Evolutionary conservation across 768 basidiomycete species (phyloP), one percentile per base, ranked within the genome.

Genomic region (Peribolospora kevripleyi): DNA sequence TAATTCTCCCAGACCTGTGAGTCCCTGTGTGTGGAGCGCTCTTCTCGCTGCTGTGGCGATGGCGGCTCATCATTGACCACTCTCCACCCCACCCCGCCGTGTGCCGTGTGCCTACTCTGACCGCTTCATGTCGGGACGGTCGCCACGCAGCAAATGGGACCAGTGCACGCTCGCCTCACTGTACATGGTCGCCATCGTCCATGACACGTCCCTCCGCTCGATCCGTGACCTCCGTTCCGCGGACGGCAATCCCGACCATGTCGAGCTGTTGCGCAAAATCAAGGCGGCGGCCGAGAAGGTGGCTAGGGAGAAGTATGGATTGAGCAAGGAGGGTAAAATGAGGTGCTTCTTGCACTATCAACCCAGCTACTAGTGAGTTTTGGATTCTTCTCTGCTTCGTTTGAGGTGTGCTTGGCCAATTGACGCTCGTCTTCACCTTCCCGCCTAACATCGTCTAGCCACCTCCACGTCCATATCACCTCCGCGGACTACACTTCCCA

Each of bases 261-360:
- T 93, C 0, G 67, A 66, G 0, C 68, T 95, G 64, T 71, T 98
- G 7, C 72, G 71, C 42, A 71, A 71, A 10, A 84, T 97, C 51
- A 74, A 74, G 25, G 64, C 65, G 3, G 72, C 78, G 57, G 76
- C 80, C 0, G 68, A 69, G 41, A 64, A 65, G 3, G 65, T 79
- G 3, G 81, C 76, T 0, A 62, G 70, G 52, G 72, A 74, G 48
- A 75, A 74, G 60, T 98, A 82, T 76, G 79, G 76, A 0, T 68
- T 91, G 1, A 69, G 67, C 4, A 60, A 64, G 11, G 25, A 25
- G 25, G 80, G 78, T 3, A 73, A 76, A 7, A 63, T 93, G 56
- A 70, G 87, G 61, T 71, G 90, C 70, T 88, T 79, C 62, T 69
- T 97, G 10, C 93, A 98, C 65, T 98, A 98, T 65, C 90, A 93